Evolutionary conservation across 2,329 filamentous ascomycete species (phyloP).

Genomic region (Setomelanomma holmii): DNA sequence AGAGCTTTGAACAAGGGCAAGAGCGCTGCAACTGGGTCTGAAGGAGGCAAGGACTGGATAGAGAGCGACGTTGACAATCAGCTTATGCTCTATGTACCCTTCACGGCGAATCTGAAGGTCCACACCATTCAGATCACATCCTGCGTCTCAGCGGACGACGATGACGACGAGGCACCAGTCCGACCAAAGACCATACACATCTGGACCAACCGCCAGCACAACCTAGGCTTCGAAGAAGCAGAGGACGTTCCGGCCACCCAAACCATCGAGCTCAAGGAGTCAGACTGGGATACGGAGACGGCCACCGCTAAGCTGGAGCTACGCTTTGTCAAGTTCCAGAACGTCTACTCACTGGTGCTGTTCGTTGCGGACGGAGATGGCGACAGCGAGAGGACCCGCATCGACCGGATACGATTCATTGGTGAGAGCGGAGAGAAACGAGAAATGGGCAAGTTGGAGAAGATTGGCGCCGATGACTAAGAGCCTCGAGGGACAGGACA

Average conservation of each 20-base stretch:
- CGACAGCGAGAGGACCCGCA: slow-evolving; percentile 81
- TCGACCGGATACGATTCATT: slow-evolving; percentile 80
- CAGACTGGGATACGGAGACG: slow-evolving; percentile 73
- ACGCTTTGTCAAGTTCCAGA: slow-evolving; percentile 97
- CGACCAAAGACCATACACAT: slow-evolving; percentile 83
- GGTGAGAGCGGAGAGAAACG: slow-evolving; percentile 92
- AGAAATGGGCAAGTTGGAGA: slow-evolving; percentile 93
- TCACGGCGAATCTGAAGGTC: slow-evolving; percentile 86
- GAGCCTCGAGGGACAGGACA: no score
- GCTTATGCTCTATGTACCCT: slow-evolving; percentile 89
- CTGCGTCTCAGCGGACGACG: slow-evolving; percentile 64
- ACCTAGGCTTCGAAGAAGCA: slow-evolving; percentile 93
- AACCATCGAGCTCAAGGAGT: slow-evolving; percentile 72
- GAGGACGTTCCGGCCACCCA: slow-evolving; percentile 86
- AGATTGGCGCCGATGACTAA: slow-evolving; percentile 75
- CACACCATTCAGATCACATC: slow-evolving; percentile 90
- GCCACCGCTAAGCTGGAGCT: slow-evolving; percentile 64
- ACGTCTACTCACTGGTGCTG: slow-evolving; percentile 82
- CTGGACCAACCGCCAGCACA: slow-evolving; percentile 87
- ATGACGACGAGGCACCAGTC: slow-evolving; percentile 78
- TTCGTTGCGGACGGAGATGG: slow-evolving; percentile 86
- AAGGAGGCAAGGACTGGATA: slow-evolving; percentile 77
- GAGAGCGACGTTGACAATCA: slow-evolving; percentile 98
- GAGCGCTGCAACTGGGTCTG: slow-evolving; percentile 61
- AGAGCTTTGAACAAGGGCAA: slow-evolving; percentile 61